Conservation (phyloP, 163 green algal species). For the Picocystis sp. region DNA sequence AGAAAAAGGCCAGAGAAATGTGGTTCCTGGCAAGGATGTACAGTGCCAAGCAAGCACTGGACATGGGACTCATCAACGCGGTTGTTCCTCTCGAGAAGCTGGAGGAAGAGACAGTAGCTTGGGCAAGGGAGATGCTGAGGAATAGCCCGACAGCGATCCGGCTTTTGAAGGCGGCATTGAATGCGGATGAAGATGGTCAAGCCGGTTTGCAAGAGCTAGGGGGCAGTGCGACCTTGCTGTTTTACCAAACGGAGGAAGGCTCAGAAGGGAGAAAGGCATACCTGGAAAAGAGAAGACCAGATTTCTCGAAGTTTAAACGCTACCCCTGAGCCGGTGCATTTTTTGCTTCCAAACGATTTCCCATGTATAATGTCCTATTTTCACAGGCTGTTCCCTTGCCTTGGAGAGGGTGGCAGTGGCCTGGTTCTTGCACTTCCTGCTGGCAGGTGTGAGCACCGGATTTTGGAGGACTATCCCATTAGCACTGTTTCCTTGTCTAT, state of each 20-base stretch:
- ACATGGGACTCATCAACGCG: slow-evolving; percentile 92
- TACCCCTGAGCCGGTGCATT: slow-evolving; percentile 36
- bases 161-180: slow-evolving; percentile 78
- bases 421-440: too few relatives aligned
- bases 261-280: slow-evolving; percentile 76
- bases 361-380: too few relatives aligned
- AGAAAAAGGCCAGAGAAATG: slow-evolving; percentile 93
- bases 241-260: slow-evolving; percentile 86
- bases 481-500: too few relatives aligned
- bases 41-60: slow-evolving; percentile 54
- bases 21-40: slow-evolving; percentile 94
- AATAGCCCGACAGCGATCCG: slow-evolving; percentile 88
- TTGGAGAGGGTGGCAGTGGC: too few relatives aligned
- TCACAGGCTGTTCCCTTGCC: too few relatives aligned
- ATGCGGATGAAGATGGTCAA: slow-evolving; percentile 87
- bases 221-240: slow-evolving; percentile 85
- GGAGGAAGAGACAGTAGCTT: slow-evolving; percentile 74
- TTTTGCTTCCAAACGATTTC: too few relatives aligned
- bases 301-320: slow-evolving; percentile 79
- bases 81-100: slow-evolving; percentile 76
- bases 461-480: too few relatives aligned
- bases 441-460: too few relatives aligned
- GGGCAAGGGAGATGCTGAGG: slow-evolving; percentile 84
- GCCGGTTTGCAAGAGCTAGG: slow-evolving; percentile 88
- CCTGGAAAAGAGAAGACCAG: slow-evolving; percentile 64